These are phyloP conservation scores for Zygoascus ofunaensis DNA, from an alignment of 805 yeast species.

Conservation along the genomic window DNA sequence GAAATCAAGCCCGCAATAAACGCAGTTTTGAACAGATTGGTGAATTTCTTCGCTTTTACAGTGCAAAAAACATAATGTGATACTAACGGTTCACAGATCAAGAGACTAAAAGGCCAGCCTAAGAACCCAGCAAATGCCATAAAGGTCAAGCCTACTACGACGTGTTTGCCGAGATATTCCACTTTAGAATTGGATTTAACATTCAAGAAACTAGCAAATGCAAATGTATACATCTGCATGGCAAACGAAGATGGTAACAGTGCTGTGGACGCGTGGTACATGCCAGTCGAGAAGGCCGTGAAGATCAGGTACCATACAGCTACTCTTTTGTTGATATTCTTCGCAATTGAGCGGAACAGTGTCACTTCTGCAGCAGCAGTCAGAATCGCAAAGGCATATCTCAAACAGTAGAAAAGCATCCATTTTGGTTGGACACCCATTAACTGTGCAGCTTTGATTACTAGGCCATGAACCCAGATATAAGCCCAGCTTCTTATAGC, in stretches of 20 bases:
- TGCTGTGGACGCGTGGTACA: conserved; percentile 84
- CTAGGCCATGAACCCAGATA: conserved; percentile 38
- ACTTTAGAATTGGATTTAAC: conserved; percentile 3
- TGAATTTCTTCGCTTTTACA: conserved; percentile 8
- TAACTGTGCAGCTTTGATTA: conserved; percentile 16
- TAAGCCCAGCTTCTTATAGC: conserved; percentile 84
- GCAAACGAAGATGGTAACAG: conserved; percentile 77
- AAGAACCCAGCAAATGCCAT: conserved; percentile 49
- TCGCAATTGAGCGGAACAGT: conserved; percentile 37
- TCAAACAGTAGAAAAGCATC: conserved; percentile 42
- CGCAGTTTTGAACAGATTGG: conserved; percentile 8
- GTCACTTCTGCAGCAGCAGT: conserved; percentile 45
- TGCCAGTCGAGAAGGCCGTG: conserved; percentile 61
- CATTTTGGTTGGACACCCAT: conserved; percentile 17
- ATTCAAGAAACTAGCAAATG: conserved; percentile 20
- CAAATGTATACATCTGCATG: conserved; percentile 37
- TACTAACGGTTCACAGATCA: conserved; percentile 52
- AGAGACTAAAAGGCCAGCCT: conserved; percentile 88
- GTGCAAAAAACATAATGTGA: conserved; percentile 25
- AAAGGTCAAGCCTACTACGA: conserved; percentile 36
- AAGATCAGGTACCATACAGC: conserved; percentile 58
- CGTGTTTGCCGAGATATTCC: conserved; percentile 14
- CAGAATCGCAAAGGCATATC: conserved; percentile 36
- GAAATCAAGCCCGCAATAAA: conserved; percentile 19
- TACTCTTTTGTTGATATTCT: conserved; percentile 30